Evolutionary conservation across 2,329 filamentous ascomycete species (phyloP).

Genomic region (Colletotrichum sp.): DNA sequence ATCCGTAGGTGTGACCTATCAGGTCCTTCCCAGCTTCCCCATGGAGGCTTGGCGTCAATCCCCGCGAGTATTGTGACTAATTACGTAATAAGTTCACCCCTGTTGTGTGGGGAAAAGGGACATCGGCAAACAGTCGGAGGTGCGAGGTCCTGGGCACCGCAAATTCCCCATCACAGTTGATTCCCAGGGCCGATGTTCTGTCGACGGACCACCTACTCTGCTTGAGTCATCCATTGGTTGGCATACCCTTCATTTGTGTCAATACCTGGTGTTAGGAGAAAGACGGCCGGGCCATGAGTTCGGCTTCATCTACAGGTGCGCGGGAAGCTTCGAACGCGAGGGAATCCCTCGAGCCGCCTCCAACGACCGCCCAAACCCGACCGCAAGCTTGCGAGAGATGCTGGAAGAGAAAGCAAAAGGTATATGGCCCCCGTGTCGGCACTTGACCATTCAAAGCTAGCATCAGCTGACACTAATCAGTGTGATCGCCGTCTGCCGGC

Average conservation of each 20-base stretch:
- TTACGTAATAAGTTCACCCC: neutral
- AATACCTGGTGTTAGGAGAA: neutral
- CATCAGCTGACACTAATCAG: neutral
- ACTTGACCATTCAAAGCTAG: neutral
- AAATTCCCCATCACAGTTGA: neutral
- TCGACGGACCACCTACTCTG: neutral
- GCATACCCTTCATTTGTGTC: neutral
- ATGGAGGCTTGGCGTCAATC: neutral
- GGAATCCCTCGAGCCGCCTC: neutral
- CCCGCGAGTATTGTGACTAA: neutral
- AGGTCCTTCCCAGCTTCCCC: neutral
- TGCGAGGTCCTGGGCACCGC: neutral
- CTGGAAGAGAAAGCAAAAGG: constrained; percentile 17
- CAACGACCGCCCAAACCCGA: neutral
- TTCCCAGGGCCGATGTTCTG: neutral
- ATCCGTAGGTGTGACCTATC: neutral
- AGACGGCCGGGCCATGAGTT: neutral
- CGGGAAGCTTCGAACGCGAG: neutral
- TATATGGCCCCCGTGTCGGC: neutral
- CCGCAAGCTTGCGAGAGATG: constrained; percentile 10
- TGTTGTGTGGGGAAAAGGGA: neutral
- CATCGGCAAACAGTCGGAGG: neutral
- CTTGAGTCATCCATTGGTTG: neutral
- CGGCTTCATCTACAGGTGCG: neutral
- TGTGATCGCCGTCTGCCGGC: constrained; percentile 6